Evolutionary conservation across 768 basidiomycete species (phyloP).

Genomic region (Boletus sp.): DNA sequence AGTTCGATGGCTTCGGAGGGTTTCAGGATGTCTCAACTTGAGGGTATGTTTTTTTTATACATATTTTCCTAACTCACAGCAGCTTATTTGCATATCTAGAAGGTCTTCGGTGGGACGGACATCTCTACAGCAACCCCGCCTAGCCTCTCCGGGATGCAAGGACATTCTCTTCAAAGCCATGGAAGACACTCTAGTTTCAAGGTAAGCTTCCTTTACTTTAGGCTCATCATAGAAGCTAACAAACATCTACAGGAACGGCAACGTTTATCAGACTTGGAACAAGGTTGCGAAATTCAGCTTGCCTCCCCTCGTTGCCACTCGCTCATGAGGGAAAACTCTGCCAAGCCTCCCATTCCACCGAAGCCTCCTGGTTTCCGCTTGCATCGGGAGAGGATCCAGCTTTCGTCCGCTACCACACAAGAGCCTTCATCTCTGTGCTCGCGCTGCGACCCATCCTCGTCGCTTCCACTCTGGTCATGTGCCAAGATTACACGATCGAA

Average conservation of each 20-base stretch:
- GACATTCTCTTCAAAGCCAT: background rate
- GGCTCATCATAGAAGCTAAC: background rate
- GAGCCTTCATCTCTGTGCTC: background rate
- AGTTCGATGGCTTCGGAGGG: constrained; percentile 3
- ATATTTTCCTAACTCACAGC: background rate
- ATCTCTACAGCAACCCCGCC: background rate
- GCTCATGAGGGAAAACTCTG: background rate
- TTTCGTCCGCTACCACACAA: background rate
- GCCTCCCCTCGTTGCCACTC: background rate
- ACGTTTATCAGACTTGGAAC: background rate
- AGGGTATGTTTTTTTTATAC: background rate
- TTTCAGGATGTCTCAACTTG: constrained; percentile 1
- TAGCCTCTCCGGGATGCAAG: background rate
- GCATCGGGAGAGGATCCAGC: background rate
- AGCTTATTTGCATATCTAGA: background rate
- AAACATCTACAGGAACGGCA: background rate
- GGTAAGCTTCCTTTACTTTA: background rate
- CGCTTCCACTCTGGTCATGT: constrained; percentile 12
- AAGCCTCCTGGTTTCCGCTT: background rate
- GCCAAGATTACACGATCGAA: constrained; percentile 16
- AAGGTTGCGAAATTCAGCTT: background rate
- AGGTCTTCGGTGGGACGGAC: background rate
- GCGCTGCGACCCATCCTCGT: constrained; percentile 3
- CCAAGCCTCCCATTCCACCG: constrained; percentile 5
- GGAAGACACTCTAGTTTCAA: background rate